A percentile compares a stretch with the other conserved stretches of the same genome.
These are phyloP conservation scores for Aurantiochytrium sp. DNA, from an alignment of 108 stramenopile genomes.

Conservation along the genomic window DNA sequence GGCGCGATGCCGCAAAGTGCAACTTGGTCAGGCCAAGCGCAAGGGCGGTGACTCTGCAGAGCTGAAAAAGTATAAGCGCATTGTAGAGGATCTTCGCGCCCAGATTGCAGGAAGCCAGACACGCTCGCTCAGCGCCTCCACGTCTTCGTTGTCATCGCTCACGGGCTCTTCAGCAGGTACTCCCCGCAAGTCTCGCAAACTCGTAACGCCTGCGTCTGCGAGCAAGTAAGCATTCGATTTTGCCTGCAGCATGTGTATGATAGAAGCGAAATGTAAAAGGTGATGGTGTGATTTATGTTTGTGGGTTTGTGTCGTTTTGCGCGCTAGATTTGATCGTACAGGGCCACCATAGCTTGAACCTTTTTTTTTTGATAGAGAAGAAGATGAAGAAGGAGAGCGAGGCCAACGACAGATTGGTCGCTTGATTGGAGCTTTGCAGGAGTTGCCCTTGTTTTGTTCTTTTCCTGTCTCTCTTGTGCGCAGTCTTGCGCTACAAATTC, in stretches of 20 bases:
- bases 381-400: too few species aligned
- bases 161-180: neutral
- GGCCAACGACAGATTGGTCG: too few species aligned
- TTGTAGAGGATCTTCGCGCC: neutral
- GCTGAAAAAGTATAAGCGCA: neutral
- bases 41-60: neutral
- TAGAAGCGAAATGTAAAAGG: neutral
- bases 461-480: too few species aligned
- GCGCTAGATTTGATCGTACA: too few species aligned
- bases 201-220: neutral
- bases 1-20: slow-evolving; percentile 36
- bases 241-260: neutral
- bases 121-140: neutral
- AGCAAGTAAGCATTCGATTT: neutral
- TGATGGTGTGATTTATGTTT: too few species aligned
- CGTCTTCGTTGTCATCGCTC: neutral
- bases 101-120: neutral
- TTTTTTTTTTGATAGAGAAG: too few species aligned
- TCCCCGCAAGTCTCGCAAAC: neutral
- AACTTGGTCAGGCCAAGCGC: slow-evolving; percentile 39
- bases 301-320: too few species aligned
- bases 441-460: too few species aligned
- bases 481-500: too few species aligned
- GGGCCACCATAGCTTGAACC: too few species aligned
- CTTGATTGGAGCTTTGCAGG: too few species aligned